Percentiles rank a stretch among this genome's conserved stretches.
These are phyloP conservation scores for Periconia sp. DNA, from an alignment of 2,329 filamentous ascomycete species.

Conservation along the genomic window DNA sequence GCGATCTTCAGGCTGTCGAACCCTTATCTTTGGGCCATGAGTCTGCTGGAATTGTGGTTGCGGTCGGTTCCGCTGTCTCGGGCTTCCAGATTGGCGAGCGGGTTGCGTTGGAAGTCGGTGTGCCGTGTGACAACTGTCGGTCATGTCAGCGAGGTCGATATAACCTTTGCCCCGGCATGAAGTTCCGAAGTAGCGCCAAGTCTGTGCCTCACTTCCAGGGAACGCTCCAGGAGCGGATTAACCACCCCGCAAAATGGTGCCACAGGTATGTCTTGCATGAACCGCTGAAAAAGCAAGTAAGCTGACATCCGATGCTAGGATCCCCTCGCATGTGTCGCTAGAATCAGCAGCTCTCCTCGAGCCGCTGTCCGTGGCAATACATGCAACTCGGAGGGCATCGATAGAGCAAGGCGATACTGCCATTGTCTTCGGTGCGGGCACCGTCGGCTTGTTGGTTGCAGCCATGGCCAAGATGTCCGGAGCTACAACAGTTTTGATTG, in stretches of 20 bases:
- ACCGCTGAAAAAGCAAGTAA: slow-evolving; percentile 25
- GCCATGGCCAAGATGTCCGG: slow-evolving; percentile 50
- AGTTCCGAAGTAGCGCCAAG: slow-evolving; percentile 52
- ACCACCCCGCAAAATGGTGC: slow-evolving; percentile 53
- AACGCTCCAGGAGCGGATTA: slow-evolving; percentile 52
- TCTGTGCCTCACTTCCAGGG: slow-evolving; percentile 52
- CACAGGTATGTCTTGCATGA: slow-evolving; percentile 50
- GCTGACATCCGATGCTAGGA: slow-evolving; percentile 42
- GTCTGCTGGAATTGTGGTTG: slow-evolving; percentile 48
- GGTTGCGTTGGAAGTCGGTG: slow-evolving; percentile 50
- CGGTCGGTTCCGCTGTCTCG: slow-evolving; percentile 44
- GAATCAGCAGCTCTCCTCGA: slow-evolving; percentile 48
- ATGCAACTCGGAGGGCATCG: slow-evolving; percentile 77
- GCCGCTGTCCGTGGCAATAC: slow-evolving; percentile 83
- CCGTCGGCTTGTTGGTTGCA: slow-evolving; percentile 53
- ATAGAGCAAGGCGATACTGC: slow-evolving; percentile 77
- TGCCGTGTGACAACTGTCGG: slow-evolving; percentile 50
- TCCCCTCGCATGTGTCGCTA: slow-evolving; percentile 47
- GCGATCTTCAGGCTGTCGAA: slow-evolving; percentile 69
- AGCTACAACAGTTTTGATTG: slow-evolving; percentile 49
- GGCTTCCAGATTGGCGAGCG: slow-evolving; percentile 49
- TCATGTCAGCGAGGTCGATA: slow-evolving; percentile 51
- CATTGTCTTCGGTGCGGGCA: slow-evolving; percentile 85
- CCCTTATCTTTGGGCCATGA: slow-evolving; percentile 64
- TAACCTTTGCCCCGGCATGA: slow-evolving; percentile 51